phyloP scores from a whole-genome alignment of 2,329 filamentous ascomycete genomes.

The Colletotrichum filicis region DNA sequence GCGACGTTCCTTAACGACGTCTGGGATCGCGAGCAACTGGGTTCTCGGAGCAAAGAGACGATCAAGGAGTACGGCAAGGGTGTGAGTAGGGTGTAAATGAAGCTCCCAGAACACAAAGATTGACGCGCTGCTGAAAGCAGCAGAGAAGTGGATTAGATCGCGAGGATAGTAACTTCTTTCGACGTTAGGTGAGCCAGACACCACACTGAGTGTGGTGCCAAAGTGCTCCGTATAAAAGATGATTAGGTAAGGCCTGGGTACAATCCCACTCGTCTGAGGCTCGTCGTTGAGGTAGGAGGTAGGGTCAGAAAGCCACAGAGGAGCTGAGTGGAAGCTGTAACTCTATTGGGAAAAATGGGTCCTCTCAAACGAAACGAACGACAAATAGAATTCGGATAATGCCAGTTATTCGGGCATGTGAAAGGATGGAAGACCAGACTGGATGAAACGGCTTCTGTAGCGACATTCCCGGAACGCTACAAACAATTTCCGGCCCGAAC shows the following conservation, averaged over 20 bases:
- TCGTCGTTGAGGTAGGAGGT: background rate
- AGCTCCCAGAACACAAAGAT: background rate
- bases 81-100: background rate
- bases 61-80: background rate
- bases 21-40: background rate
- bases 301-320: background rate
- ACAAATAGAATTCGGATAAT: background rate
- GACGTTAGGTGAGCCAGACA: background rate
- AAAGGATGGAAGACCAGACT: background rate
- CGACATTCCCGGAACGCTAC: background rate
- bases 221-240: background rate
- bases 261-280: background rate
- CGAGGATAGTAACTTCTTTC: background rate
- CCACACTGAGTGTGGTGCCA: background rate
- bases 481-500: constrained; percentile 3
- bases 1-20: background rate
- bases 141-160: background rate
- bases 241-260: background rate
- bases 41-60: background rate
- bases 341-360: background rate
- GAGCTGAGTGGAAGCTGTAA: background rate
- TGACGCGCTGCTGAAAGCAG: background rate
- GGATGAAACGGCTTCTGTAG: constrained; percentile 17
- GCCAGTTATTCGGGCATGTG: constrained; percentile 4
- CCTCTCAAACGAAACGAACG: background rate